Evolutionary conservation across 306 rosid genomes (phyloP), one percentile per base, ranked within the genome.

Genomic region (Dryas drummondii): DNA sequence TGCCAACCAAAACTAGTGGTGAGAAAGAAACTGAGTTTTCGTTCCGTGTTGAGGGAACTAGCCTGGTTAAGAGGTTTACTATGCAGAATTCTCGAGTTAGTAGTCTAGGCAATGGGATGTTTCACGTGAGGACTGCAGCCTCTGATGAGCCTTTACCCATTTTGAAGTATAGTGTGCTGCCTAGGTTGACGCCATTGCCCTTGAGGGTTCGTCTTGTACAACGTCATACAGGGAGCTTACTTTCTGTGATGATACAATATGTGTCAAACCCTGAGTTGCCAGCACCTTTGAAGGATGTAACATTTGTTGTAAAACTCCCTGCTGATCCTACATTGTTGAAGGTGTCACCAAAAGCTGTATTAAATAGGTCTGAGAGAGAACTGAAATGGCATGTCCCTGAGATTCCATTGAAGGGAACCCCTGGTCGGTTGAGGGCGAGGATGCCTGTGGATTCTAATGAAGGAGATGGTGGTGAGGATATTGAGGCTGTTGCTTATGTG

Each of bases 11-110:
- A 73, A 72, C 85, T 71, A 75, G 93, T 10, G 91, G 89, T 83
- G 93, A 87, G 77, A 88, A 86, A 70, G 99, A 94, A 79, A 94
- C 99, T 2, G 99, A 94, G 78, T 92, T 94, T 78, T 94, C 99
- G 7, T 94, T 94, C 80, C 85, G 83, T 5, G 88, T 92, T 53
- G 97, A 90, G 77, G 96, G 91, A 48, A 89, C 97, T 9, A 73
- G 75, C 63, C 77, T 90, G 0, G 93, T 94, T 71, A 94, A 94
- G 78, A 87, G 97, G 87, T 94, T 90, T 84, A 93, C 82, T 53
- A 68, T 92, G 71, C 97, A 94, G 85, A 85, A 80, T 79, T 88
- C 97, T 79, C 86, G 88, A 10, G 87, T 90, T 71, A 91, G 97
- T 75, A 86, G 88, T 82, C 89, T 94, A 17, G 97, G 90, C 56